These are phyloP conservation scores for Tuctoria greenei DNA, from an alignment of 176 grass and related monocot genomes.

Conservation along the genomic window DNA sequence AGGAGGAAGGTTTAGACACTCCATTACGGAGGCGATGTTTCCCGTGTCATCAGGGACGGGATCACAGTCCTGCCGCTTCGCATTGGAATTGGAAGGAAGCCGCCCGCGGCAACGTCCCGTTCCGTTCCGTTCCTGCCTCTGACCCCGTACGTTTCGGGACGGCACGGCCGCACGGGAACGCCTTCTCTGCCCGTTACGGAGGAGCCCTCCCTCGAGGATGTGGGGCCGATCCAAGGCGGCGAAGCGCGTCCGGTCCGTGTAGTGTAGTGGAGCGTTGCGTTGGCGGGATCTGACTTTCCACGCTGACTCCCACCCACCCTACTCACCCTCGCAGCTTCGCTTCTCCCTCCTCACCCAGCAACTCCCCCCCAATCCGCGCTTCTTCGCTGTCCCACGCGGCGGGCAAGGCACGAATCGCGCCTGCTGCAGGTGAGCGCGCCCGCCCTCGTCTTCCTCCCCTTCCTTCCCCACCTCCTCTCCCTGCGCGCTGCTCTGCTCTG, in stretches of 20 bases:
- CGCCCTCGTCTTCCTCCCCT: no score
- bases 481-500: neutral
- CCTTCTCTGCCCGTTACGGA: neutral
- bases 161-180: neutral
- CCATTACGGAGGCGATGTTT: no score
- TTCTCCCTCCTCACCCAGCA: neutral
- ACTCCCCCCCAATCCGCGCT: neutral
- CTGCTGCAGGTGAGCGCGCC: slow-evolving; percentile 36
- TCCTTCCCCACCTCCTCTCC: neutral
- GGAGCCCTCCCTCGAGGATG: neutral
- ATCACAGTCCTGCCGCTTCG: no score
- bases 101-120: no score
- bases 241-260: neutral
- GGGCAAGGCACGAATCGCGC: slow-evolving; percentile 16
- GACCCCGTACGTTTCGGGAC: neutral
- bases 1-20: no score
- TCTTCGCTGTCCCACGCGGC: neutral
- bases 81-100: no score
- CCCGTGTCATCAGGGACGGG: no score
- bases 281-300: slow-evolving; percentile 14
- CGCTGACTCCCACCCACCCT: slow-evolving; percentile 15
- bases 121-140: neutral
- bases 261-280: neutral
- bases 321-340: neutral
- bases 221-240: neutral